These are phyloP conservation scores for Arthrobotrys musiformis DNA, from an alignment of 2,329 filamentous ascomycete species.

Conservation along the genomic window DNA sequence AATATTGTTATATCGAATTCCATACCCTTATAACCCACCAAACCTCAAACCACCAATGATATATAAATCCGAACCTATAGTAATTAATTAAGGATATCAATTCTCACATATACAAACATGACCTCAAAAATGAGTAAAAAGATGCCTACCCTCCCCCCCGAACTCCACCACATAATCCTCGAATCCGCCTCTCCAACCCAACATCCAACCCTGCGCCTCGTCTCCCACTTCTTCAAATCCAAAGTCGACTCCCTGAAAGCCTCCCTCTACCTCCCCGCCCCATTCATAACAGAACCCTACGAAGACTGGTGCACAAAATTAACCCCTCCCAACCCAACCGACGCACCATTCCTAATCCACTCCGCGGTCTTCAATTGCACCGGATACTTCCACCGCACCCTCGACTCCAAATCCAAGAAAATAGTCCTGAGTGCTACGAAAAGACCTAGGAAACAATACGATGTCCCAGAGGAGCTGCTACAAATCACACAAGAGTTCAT, in stretches of 20 bases:
- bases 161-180: constrained; percentile 8
- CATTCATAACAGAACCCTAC: background rate
- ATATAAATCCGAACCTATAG: too few relatives aligned
- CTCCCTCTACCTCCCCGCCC: background rate
- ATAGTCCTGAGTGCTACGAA: background rate
- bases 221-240: background rate
- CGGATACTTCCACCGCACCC: background rate
- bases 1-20: too few relatives aligned
- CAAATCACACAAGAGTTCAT: background rate
- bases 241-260: constrained; percentile 1
- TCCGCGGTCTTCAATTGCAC: constrained; percentile 3
- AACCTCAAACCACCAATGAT: too few relatives aligned
- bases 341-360: background rate
- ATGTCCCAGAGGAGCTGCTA: background rate
- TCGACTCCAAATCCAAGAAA: background rate
- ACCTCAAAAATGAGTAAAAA: background rate
- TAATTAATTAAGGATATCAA: too few relatives aligned
- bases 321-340: background rate
- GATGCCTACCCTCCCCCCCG: constrained; percentile 1
- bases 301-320: background rate
- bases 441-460: background rate
- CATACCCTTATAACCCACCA: too few relatives aligned
- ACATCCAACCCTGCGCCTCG: constrained; percentile 4
- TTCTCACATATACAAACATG: too few relatives aligned
- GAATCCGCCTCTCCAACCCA: background rate